A percentile compares a stretch with the other conserved stretches of the same genome.
phyloP scores from a whole-genome alignment of 768 basidiomycete genomes.

The Leccinum longicurvipes region DNA sequence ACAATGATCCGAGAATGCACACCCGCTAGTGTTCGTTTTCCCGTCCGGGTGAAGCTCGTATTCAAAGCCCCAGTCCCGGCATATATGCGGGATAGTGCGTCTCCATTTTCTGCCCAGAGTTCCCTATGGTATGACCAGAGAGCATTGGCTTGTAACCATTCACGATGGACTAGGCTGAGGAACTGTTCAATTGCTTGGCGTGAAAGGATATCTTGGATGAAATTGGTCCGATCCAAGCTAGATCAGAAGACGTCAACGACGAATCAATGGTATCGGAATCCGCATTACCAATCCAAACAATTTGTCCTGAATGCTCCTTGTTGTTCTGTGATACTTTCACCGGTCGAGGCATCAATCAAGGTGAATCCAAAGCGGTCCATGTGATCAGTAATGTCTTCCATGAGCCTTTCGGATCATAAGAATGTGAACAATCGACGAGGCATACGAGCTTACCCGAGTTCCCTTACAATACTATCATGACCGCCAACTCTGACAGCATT shows the following conservation, averaged over 20 bases:
- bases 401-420: slow-evolving; percentile 43
- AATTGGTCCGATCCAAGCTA: slow-evolving; percentile 96
- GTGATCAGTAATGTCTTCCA: slow-evolving; percentile 56
- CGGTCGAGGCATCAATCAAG: slow-evolving; percentile 62
- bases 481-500: slow-evolving; percentile 74
- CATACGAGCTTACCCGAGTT: slow-evolving; percentile 51
- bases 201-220: slow-evolving; percentile 93
- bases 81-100: slow-evolving; percentile 90
- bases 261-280: neutral
- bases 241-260: slow-evolving; percentile 6
- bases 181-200: slow-evolving; percentile 79
- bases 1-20: slow-evolving; percentile 9
- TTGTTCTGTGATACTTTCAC: slow-evolving; percentile 82
- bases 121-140: slow-evolving; percentile 90
- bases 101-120: slow-evolving; percentile 96
- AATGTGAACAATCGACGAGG: neutral
- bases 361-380: slow-evolving; percentile 85
- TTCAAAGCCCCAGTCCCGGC: slow-evolving; percentile 93
- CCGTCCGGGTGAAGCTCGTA: slow-evolving; percentile 92
- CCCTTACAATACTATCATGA: slow-evolving; percentile 80
- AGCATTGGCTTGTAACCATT: slow-evolving; percentile 64
- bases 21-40: slow-evolving; percentile 92
- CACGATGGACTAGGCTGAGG: slow-evolving; percentile 70
- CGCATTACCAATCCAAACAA: slow-evolving; percentile 85
- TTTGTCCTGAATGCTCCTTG: slow-evolving; percentile 92